A percentile compares a stretch with the other conserved stretches of the same genome.
phyloP scores from a whole-genome alignment of 2,329 filamentous ascomycete species.

The Colletotrichum musae region DNA sequence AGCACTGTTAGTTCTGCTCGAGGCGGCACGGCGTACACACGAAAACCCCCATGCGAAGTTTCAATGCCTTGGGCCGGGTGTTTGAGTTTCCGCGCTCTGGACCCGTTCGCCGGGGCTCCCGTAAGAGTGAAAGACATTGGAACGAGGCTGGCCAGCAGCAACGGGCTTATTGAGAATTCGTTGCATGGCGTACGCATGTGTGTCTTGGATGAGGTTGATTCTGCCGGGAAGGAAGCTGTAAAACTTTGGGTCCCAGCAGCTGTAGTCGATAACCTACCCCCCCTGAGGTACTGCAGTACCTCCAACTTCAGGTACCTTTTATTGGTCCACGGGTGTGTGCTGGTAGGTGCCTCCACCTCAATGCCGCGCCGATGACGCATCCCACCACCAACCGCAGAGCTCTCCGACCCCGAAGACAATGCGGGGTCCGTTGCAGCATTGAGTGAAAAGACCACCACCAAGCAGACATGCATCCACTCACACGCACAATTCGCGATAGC shows the following conservation, averaged over 20 bases:
- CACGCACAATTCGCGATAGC: constrained; percentile 8
- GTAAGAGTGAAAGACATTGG: background rate
- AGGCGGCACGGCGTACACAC: constrained; percentile 2
- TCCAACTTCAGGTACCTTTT: background rate
- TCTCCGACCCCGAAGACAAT: constrained; percentile 39
- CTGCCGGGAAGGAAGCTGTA: constrained; percentile 28
- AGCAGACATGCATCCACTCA: constrained; percentile 19
- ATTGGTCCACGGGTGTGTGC: background rate
- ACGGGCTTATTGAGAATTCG: background rate
- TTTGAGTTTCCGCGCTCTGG: constrained; percentile 39
- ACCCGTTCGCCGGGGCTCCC: constrained; percentile 2
- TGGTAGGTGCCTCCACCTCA: background rate
- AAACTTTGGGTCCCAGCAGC: background rate
- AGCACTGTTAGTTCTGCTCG: too few species aligned
- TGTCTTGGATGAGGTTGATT: constrained; percentile 12
- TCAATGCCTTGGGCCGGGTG: constrained; percentile 39
- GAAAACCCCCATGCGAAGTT: constrained; percentile 20
- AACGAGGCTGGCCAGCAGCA: background rate
- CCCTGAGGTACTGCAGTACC: background rate
- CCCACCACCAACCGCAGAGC: constrained; percentile 22
- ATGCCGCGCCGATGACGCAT: constrained; percentile 35
- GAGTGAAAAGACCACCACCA: constrained; percentile 36
- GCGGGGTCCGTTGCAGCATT: constrained; percentile 36
- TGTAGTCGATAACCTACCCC: background rate
- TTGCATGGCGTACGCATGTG: background rate